Evolutionary conservation across 2,329 filamentous ascomycete species (phyloP).

Genomic region (Dothidotthia symphoricarpi): DNA sequence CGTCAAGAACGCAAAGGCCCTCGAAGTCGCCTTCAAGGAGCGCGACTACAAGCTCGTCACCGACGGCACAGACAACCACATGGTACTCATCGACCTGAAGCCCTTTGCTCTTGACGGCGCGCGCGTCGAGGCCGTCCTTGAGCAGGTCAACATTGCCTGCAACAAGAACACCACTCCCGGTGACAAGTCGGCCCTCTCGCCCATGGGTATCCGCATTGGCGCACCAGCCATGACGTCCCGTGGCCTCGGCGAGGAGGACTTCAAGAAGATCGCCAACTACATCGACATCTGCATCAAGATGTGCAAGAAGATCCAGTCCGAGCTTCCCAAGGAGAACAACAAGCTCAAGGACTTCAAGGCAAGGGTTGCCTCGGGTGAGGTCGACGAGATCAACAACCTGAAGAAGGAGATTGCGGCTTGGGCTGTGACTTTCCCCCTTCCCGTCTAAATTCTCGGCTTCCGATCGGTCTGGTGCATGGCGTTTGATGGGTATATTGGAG

Average conservation of each 20-base stretch:
- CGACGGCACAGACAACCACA: slow-evolving; percentile 95
- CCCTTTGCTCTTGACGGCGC: slow-evolving; percentile 83
- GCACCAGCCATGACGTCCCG: slow-evolving; percentile 97
- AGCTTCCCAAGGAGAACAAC: slow-evolving; percentile 93
- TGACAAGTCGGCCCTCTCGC: slow-evolving; percentile 88
- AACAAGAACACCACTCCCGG: slow-evolving; percentile 99
- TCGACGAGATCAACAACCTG: slow-evolving; percentile 78
- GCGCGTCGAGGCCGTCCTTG: slow-evolving; percentile 83
- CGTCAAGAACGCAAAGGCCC: slow-evolving; percentile 83
- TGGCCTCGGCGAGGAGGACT: slow-evolving; percentile 87
- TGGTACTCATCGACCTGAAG: slow-evolving; percentile 90
- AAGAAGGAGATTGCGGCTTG: slow-evolving; percentile 87
- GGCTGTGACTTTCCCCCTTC: slow-evolving; percentile 89
- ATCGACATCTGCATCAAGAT: slow-evolving; percentile 88
- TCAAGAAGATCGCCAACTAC: slow-evolving; percentile 75
- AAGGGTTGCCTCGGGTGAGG: slow-evolving; percentile 75
- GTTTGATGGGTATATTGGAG: slow-evolving; percentile 18
- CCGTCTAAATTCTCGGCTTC: slow-evolving; percentile 54
- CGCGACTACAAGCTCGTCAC: slow-evolving; percentile 87
- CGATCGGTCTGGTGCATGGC: slow-evolving; percentile 4
- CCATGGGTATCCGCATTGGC: slow-evolving; percentile 89
- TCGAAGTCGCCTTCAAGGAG: slow-evolving; percentile 65
- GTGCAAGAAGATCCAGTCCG: slow-evolving; percentile 79
- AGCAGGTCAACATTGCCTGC: slow-evolving; percentile 91
- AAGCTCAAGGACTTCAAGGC: slow-evolving; percentile 99